Conservation (phyloP, 164 flowering plant species). For the Euptelea pleiosperma region DNA sequence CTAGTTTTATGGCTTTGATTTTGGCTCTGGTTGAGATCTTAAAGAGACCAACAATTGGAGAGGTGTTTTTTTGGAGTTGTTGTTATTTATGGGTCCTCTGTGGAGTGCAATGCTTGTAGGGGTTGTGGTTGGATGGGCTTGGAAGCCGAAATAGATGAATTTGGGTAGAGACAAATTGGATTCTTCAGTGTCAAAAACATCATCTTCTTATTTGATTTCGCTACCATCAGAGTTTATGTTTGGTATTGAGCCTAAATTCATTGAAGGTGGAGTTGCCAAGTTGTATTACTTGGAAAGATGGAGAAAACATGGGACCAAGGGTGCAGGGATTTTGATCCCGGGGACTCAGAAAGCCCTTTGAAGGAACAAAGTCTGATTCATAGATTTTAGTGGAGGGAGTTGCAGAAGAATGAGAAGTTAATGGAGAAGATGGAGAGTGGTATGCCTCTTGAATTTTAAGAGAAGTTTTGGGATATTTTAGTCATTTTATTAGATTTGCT, state of each 20-base stretch:
- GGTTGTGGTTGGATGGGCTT: slow-evolving; percentile 76
- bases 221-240: slow-evolving; percentile 11
- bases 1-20: slow-evolving; percentile 37
- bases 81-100: slow-evolving; percentile 46
- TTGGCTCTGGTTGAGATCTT: slow-evolving; percentile 47
- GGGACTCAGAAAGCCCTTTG: too few relatives aligned
- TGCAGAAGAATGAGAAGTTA: too few relatives aligned
- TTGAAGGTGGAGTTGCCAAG: slow-evolving; percentile 47
- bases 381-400: too few relatives aligned
- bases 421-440: too few relatives aligned
- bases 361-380: too few relatives aligned
- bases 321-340: too few relatives aligned
- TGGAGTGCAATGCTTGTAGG: slow-evolving; percentile 74
- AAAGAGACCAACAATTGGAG: slow-evolving; percentile 39
- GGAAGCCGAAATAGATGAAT: slow-evolving; percentile 80
- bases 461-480: too few relatives aligned
- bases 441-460: too few relatives aligned
- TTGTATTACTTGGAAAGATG: slow-evolving; percentile 42
- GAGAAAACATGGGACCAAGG: too few relatives aligned
- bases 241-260: slow-evolving; percentile 37
- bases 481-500: too few relatives aligned
- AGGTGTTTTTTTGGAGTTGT: slow-evolving; percentile 43
- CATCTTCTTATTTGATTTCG: slow-evolving; percentile 14
- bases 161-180: slow-evolving; percentile 30
- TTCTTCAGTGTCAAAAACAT: slow-evolving; percentile 6